Conservation (phyloP, 176 grass and related monocot genomes). For the Carex kokanica region DNA sequence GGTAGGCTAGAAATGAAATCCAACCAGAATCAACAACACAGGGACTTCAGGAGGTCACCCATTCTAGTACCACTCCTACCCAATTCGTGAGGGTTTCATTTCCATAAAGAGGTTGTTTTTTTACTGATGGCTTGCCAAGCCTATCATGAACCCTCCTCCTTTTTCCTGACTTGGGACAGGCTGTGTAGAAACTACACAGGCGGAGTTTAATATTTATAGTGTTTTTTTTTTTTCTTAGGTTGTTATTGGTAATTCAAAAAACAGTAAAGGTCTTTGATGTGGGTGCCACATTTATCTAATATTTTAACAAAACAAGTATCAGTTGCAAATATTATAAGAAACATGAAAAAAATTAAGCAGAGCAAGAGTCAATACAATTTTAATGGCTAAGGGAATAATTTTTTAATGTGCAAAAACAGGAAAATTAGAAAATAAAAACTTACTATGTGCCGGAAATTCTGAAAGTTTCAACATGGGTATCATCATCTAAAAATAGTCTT, state of each 20-base stretch:
- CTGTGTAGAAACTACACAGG: too few relatives aligned
- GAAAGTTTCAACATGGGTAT: conserved; percentile 76
- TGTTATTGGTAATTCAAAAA: not conserved
- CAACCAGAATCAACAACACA: too few relatives aligned
- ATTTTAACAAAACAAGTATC: not conserved
- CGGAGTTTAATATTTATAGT: not conserved
- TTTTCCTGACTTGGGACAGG: too few relatives aligned
- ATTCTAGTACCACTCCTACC: too few relatives aligned
- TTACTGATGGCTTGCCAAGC: too few relatives aligned
- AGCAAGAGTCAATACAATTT: not conserved
- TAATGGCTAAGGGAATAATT: not conserved
- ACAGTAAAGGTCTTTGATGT: not conserved
- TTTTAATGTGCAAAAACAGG: not conserved
- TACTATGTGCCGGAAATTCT: conserved; percentile 86
- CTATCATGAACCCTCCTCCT: too few relatives aligned
- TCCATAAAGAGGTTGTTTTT: too few relatives aligned
- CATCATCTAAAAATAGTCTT: conserved; percentile 87
- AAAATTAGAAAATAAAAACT: conserved; percentile 16
- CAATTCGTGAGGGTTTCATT: too few relatives aligned
- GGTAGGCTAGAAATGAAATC: too few relatives aligned
- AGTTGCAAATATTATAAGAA: not conserved
- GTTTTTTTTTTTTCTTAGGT: not conserved
- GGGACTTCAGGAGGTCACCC: too few relatives aligned
- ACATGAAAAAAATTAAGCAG: not conserved
- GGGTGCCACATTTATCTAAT: not conserved